Evolutionary conservation across 768 basidiomycete species (phyloP).

Genomic region (Termitomyces sp.): DNA sequence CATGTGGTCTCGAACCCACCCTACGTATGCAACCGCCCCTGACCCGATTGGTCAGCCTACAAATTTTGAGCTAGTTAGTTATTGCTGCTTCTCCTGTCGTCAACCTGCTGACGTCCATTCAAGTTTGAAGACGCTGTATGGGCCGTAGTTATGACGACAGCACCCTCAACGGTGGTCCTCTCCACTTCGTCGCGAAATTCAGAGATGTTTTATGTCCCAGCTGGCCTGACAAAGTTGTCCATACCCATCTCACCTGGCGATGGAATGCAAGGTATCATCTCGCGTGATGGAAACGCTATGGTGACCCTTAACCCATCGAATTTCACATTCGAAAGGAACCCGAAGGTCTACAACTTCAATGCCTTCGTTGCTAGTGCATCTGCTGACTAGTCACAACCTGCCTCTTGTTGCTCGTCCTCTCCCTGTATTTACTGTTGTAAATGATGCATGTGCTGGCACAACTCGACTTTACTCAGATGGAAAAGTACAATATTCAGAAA

Average conservation of each 20-base stretch:
- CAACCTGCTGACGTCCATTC: background rate
- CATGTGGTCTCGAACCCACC: conserved; percentile 69
- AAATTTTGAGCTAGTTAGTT: conserved; percentile 51
- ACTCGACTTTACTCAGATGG: background rate
- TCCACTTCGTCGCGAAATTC: conserved; percentile 38
- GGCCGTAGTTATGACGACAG: conserved; percentile 61
- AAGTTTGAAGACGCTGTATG: conserved; percentile 62
- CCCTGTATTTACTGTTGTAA: background rate
- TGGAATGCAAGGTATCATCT: conserved; percentile 42
- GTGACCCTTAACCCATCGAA: conserved; percentile 41
- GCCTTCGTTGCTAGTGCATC: conserved; percentile 48
- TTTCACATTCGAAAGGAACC: conserved; percentile 50
- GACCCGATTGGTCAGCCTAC: conserved; percentile 52
- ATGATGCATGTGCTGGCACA: background rate
- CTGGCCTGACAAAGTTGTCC: conserved; percentile 60
- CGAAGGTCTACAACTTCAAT: conserved; percentile 66
- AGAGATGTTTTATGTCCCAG: conserved; percentile 41
- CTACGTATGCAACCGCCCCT: conserved; percentile 44
- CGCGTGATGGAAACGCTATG: conserved; percentile 40
- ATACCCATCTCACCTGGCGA: conserved; percentile 49
- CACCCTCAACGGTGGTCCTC: conserved; percentile 50
- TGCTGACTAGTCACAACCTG: conserved; percentile 13
- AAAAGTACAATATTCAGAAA: conserved; percentile 43
- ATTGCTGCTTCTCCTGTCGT: conserved; percentile 13
- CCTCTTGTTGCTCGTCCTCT: background rate